Conservation (phyloP, 129 eudicot genomes). For the Artemisia argyi region DNA sequence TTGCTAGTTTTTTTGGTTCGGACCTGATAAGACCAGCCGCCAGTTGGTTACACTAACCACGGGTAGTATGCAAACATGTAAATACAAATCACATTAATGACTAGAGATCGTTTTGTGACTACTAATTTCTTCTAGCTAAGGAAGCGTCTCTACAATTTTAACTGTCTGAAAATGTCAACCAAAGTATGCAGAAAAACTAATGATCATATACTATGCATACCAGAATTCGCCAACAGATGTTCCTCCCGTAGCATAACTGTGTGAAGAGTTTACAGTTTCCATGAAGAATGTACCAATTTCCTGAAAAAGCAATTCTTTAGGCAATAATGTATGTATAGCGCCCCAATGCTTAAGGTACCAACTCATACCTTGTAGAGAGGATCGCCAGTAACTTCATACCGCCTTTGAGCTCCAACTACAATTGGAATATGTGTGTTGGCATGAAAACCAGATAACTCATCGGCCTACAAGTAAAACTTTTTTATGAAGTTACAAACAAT, state of each 20-base stretch:
- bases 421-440: slow-evolving; percentile 93
- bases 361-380: slow-evolving; percentile 72
- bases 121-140: too few species aligned
- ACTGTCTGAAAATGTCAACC: too few species aligned
- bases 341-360: background rate
- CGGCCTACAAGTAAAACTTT: slow-evolving; percentile 50
- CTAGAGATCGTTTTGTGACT: too few species aligned
- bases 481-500: background rate
- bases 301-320: slow-evolving; percentile 33
- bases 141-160: too few species aligned
- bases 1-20: slow-evolving; percentile 84
- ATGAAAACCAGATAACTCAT: slow-evolving; percentile 82
- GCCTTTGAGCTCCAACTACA: slow-evolving; percentile 88
- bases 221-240: slow-evolving; percentile 82
- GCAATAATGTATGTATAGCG: background rate
- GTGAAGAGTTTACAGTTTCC: slow-evolving; percentile 87
- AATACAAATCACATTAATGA: too few species aligned
- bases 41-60: background rate
- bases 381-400: slow-evolving; percentile 92
- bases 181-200: background rate
- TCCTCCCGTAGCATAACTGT: slow-evolving; percentile 93
- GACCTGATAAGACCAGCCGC: slow-evolving; percentile 44
- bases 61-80: background rate
- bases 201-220: slow-evolving; percentile 39
- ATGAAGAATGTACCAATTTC: slow-evolving; percentile 83